phyloP scores from a whole-genome alignment of 352 stramenopile species.

The Phytophthora vignae region DNA sequence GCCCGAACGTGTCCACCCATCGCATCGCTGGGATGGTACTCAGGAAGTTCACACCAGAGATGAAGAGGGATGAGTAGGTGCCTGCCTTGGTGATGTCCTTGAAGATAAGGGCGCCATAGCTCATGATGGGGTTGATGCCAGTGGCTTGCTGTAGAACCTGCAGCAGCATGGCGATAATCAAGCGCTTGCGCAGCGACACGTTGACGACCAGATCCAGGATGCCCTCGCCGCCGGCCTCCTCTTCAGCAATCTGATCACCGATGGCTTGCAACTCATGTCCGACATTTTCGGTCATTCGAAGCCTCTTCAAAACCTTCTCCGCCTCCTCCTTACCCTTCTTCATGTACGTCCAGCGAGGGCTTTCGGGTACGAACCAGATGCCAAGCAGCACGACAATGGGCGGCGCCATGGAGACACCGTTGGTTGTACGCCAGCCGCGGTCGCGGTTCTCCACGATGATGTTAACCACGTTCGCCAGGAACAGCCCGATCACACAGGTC shows the following conservation, averaged over 20 bases:
- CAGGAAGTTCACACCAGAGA: slow-evolving; percentile 39
- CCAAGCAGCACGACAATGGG: slow-evolving; percentile 45
- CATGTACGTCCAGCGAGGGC: slow-evolving; percentile 51
- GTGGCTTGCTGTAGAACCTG: slow-evolving; percentile 48
- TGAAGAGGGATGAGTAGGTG: slow-evolving; percentile 40
- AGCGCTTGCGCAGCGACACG: slow-evolving; percentile 31
- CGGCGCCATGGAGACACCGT: slow-evolving; percentile 41
- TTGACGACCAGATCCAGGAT: slow-evolving; percentile 37
- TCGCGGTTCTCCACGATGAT: slow-evolving; percentile 40
- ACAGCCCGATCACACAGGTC: slow-evolving; percentile 41
- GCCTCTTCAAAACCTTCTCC: slow-evolving; percentile 36
- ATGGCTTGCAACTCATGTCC: slow-evolving; percentile 45
- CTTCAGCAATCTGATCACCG: slow-evolving; percentile 44
- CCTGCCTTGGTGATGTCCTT: slow-evolving; percentile 43
- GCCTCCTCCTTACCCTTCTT: slow-evolving; percentile 43
- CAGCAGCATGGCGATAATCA: slow-evolving; percentile 40
- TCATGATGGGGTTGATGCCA: slow-evolving; percentile 47
- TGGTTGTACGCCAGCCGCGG: slow-evolving; percentile 46
- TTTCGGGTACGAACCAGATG: slow-evolving; percentile 52
- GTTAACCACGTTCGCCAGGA: slow-evolving; percentile 50
- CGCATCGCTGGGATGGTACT: slow-evolving; percentile 48
- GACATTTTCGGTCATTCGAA: slow-evolving; percentile 46
- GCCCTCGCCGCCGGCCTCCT: slow-evolving; percentile 26
- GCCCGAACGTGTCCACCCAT: slow-evolving; percentile 46
- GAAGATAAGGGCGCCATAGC: slow-evolving; percentile 52